Evolutionary conservation across 1,139 yeast species (phyloP), one percentile per base, ranked within the genome.

Genomic region (Wickerhamiella infanticola): DNA sequence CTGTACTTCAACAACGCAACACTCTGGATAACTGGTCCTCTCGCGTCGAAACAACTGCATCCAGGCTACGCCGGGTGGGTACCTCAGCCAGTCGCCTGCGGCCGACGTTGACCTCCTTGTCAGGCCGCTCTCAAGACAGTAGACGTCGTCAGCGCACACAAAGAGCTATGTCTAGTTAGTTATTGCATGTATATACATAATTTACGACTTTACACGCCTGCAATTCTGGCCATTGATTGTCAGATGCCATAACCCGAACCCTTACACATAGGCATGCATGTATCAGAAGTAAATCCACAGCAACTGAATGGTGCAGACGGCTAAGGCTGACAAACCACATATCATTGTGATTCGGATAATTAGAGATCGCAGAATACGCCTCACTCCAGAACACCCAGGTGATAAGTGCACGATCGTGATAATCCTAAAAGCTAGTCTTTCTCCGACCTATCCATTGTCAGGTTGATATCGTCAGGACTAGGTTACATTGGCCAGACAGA

Each of bases 11-110:
- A 11, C 35, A 39, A 35, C 41, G 35, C 13, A 23, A 29, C 25
- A 24, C 26, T 13, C 6, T 13, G 29, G 46, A 42, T 3, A 36
- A 11, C 23, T 51, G 54, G 55, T 38, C 51, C 11, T 46, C 51
- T 8, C 49, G 54, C 4, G 49, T 49, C 25, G 50, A 48, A 9
- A 50, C 55, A 6, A 45, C 53, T 2, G 54, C 51, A 7, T 44
- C 52, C 29, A 37, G 46, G 5, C 40, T 51, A 7, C 31, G 42
- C 2, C 38, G 47, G 18, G 40, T 40, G 18, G 53, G 50, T 9
- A 49, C 53, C 5, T 9, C 35, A 4, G 41, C 41, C 11, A 25
- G 35, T 24, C 41, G 44, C 23, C 47, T 13, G 36, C 45, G 36
- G 38, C 47, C 47, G 33, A 38, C 37, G 24, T 36, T 24, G 13